Conservation (phyloP, 805 yeast species). For the Saturnispora serradocipensis region DNA sequence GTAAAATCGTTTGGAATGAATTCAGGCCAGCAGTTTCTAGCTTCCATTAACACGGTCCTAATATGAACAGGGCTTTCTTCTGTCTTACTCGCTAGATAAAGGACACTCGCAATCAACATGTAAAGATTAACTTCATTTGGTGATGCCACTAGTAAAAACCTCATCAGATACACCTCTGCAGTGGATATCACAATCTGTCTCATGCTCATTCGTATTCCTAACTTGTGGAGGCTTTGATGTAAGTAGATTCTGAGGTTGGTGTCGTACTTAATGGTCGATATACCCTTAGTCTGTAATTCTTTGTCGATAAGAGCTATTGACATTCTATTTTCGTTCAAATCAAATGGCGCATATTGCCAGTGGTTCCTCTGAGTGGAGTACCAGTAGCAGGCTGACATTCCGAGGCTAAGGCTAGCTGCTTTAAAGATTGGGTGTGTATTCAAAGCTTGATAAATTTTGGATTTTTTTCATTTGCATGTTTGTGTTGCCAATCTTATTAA, state of each 20-base stretch:
- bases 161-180: constrained; percentile 74
- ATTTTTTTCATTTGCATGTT: background rate
- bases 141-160: constrained; percentile 67
- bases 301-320: constrained; percentile 17
- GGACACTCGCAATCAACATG: constrained; percentile 70
- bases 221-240: constrained; percentile 61
- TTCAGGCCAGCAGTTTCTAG: constrained; percentile 90
- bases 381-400: constrained; percentile 84
- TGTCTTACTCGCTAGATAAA: constrained; percentile 85
- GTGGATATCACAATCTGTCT: constrained; percentile 83
- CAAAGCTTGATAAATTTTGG: background rate
- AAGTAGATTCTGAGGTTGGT: constrained; percentile 66
- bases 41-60: constrained; percentile 71
- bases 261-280: constrained; percentile 31
- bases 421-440: background rate
- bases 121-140: constrained; percentile 78
- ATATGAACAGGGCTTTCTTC: constrained; percentile 96
- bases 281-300: constrained; percentile 2
- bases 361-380: constrained; percentile 66
- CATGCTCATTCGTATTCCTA: constrained; percentile 70
- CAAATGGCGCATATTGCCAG: constrained; percentile 73
- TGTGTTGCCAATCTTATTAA: background rate
- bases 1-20: constrained; percentile 86
- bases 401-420: background rate
- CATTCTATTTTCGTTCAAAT: constrained; percentile 30